Base-by-base conservation (phyloP, 73 alveolate species). In the Loxodes magnus region DNA sequence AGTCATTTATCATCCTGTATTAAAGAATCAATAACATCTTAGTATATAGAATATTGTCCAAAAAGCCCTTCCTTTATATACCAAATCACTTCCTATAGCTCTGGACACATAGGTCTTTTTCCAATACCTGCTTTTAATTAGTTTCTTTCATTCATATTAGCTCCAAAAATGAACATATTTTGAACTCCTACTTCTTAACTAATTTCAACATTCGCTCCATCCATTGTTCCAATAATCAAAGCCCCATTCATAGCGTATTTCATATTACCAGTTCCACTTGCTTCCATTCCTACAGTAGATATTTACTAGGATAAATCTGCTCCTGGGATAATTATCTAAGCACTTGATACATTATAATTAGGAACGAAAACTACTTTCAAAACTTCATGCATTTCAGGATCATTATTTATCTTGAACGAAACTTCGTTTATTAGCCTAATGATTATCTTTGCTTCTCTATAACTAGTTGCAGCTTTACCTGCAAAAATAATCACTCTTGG, bases 381-480 rank as follows among this genome's bases (percentile, higher is more conserved):
- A 17, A 61, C 58, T 21, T 77, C 82, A 22, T 82, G 87, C 1
- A 87, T 67, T 14, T 82, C 96, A 26, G 50, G 33, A 59, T 89
- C 98, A 42, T 85, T 79, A 60, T 89, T 89, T 37, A 89, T 67
- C 27, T 55, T 67, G 15, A 67, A 63, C 26, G 93, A 87, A 20
- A 89, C 96, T 35, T 77, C 54, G 50, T 76, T 85, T 26, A 89
- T 82, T 20, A 89, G 71, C 76, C 82, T 89, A 20, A 85, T 86
- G 51, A 86, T 73, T 26, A 72, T 65, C 56, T 86, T 86, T 30
- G 97, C 97, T 49, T 67, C 71, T 37, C 59, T 55, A 48, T 86
- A 86, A 4, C 93, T 93, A 34, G 97, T 94, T 4, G 94, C 94
- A 34, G 98, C 93, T 67, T 89, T 89, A 6, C 98, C 98, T 43